phyloP scores from a whole-genome alignment of 2,329 filamentous ascomycete species.

The Lecanoromycetidae sp. region DNA sequence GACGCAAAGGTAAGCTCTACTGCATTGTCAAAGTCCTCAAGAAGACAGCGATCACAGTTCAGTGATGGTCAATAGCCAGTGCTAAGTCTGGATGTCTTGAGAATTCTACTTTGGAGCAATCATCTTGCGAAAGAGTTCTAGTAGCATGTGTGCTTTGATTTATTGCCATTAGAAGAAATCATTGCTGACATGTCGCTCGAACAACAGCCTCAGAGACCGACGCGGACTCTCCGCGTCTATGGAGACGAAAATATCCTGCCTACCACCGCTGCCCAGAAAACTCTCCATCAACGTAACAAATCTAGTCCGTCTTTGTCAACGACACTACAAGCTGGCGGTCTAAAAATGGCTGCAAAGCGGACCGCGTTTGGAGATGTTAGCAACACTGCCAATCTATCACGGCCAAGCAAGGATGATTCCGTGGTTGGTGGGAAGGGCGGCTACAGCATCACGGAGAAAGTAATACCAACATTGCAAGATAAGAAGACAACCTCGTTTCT shows the following conservation, averaged over 20 bases:
- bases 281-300: constrained; percentile 70
- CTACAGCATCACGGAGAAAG: constrained; percentile 17
- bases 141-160: neutral
- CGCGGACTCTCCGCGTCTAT: constrained; percentile 45
- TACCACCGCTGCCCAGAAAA: constrained; percentile 40
- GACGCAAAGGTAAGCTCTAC: constrained; percentile 19
- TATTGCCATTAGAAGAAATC: neutral
- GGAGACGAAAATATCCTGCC: constrained; percentile 58
- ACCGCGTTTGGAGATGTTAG: constrained; percentile 73
- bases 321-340: constrained; percentile 40
- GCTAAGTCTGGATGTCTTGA: too few species aligned
- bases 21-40: too few species aligned
- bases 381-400: constrained; percentile 41
- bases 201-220: constrained; percentile 57
- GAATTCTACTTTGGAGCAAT: neutral
- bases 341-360: constrained; percentile 59
- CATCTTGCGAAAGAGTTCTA: neutral
- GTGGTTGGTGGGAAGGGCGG: constrained; percentile 21
- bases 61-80: too few species aligned
- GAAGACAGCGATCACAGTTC: too few species aligned
- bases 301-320: constrained; percentile 54
- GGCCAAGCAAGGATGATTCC: constrained; percentile 44
- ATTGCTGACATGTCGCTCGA: constrained; percentile 21
- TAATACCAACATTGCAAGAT: constrained; percentile 19
- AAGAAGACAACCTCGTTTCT: constrained; percentile 37